Base-by-base conservation (phyloP, 768 basidiomycete species). In the Kwoniella sp. region DNA sequence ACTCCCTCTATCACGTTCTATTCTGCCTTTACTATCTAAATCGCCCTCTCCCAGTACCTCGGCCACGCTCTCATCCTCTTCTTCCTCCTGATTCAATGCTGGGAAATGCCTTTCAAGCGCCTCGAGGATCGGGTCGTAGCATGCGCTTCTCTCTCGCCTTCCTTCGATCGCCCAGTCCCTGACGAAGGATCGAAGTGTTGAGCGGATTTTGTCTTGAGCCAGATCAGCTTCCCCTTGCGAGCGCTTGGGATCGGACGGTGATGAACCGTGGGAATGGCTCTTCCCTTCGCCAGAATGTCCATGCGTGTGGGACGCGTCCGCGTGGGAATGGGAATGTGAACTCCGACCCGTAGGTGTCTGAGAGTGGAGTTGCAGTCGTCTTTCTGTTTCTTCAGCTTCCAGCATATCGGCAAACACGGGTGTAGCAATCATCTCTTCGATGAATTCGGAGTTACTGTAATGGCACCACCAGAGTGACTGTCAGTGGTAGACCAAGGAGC, bases 151-250 rank as follows among this genome's bases (percentile, higher is more conserved):
- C 77, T 98, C 94, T 0, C 79, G 77, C 68, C 82, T 84, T 1
- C 93, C 93, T 89, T 92, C 89, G 68, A 84, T 85, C 65, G 90
- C 91, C 93, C 94, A 98, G 75, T 98, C 93, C 13, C 93, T 85
- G 11, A 93, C 93, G 57, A 95, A 89, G 73, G 95, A 93, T 75
- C 95, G 92, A 41, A 97, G 81, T 0, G 93, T 95, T 74, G 92
- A 93, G 63, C 93, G 83, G 45, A 98, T 83, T 76, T 95, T 94
- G 77, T 96, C 92, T 87, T 92, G 75, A 7, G 70, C 52, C 12
- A 63, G 29, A 63, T 80, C 73, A 28, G 50, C 53, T 37, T 71
- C 70, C 8, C 23, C 41, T 34, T 63, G 58, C 5, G 25, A 4
- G 13, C 45, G 45, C 38, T 55, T 23, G 15, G 23, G 20, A 34